Evolutionary conservation across 2,329 filamentous ascomycete species (phyloP).

Genomic region (Diaporthe ampelina): DNA sequence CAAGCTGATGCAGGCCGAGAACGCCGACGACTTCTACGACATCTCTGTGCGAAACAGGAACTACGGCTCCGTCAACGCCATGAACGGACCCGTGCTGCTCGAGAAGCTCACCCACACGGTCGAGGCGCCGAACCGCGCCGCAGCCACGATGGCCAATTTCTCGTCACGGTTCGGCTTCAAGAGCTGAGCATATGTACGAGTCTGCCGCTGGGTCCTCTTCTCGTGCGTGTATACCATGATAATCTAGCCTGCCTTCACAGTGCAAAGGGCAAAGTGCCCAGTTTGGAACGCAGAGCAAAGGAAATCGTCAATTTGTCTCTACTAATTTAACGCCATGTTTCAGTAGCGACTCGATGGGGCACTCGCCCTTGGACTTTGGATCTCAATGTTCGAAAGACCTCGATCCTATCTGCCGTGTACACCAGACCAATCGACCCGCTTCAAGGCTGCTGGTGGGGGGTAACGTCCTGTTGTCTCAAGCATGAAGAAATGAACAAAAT

Average conservation of each 20-base stretch:
- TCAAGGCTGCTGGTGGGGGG: slow-evolving; percentile 26
- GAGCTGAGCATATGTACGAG: slow-evolving; percentile 39
- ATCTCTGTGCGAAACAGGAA: slow-evolving; percentile 91
- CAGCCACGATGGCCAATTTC: slow-evolving; percentile 77
- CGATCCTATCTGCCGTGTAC: slow-evolving; percentile 32
- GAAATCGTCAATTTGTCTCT: slow-evolving; percentile 37
- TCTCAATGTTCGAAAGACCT: slow-evolving; percentile 20
- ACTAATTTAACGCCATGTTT: slow-evolving; percentile 23
- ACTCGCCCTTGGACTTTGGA: not conserved
- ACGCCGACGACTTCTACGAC: slow-evolving; percentile 98
- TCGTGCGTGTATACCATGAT: not conserved
- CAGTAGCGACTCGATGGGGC: slow-evolving; percentile 22
- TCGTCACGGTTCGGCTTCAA: slow-evolving; percentile 82
- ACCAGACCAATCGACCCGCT: slow-evolving; percentile 25
- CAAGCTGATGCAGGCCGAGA: slow-evolving; percentile 86
- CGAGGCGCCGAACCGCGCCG: slow-evolving; percentile 69
- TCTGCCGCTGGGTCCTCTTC: not conserved
- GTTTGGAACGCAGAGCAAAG: not conserved
- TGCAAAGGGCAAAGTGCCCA: not conserved
- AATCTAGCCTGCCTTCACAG: slow-evolving; percentile 27
- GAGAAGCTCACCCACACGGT: slow-evolving; percentile 84
- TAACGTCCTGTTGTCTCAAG: slow-evolving; percentile 33
- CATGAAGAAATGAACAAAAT: not conserved
- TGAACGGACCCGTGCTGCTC: slow-evolving; percentile 89
- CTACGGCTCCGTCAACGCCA: slow-evolving; percentile 91